These are phyloP conservation scores for Plectosphaerella cucumerina DNA, from an alignment of 2,329 filamentous ascomycete genomes.

Conservation along the genomic window DNA sequence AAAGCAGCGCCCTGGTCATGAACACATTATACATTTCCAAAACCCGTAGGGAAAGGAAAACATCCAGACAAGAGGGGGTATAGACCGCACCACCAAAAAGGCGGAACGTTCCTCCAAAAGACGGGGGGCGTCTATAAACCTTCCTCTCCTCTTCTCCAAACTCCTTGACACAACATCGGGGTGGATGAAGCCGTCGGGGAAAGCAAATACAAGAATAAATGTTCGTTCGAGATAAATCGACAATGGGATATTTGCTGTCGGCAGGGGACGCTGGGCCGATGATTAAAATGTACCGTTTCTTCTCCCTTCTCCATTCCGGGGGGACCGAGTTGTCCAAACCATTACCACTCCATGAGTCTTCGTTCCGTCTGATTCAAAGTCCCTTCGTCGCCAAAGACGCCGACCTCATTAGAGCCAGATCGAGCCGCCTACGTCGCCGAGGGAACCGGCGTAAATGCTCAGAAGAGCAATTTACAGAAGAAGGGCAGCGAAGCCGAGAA, in stretches of 20 bases:
- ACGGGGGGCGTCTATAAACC: constrained; percentile 17
- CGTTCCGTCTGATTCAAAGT: constrained; percentile 13
- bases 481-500: constrained; percentile 56
- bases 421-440: neutral
- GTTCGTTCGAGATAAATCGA: constrained; percentile 21
- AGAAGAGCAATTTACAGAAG: constrained; percentile 46
- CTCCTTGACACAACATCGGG: neutral
- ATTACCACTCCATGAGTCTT: constrained; percentile 16
- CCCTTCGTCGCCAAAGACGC: constrained; percentile 12
- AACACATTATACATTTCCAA: constrained; percentile 14
- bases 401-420: constrained; percentile 29
- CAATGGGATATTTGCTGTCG: constrained; percentile 20
- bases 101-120: constrained; percentile 17
- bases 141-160: constrained; percentile 1
- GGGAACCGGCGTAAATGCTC: neutral
- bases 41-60: constrained; percentile 1
- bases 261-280: constrained; percentile 22
- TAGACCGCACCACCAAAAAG: constrained; percentile 12
- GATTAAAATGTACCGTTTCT: constrained; percentile 14
- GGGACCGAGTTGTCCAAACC: no score
- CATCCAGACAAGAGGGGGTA: constrained; percentile 7
- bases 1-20: constrained; percentile 11
- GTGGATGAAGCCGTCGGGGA: constrained; percentile 25
- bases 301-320: constrained; percentile 21
- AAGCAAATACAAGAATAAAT: constrained; percentile 37